These are phyloP conservation scores for Macaranga tanarius DNA, from an alignment of 441 rosid genomes.

Conservation along the genomic window DNA sequence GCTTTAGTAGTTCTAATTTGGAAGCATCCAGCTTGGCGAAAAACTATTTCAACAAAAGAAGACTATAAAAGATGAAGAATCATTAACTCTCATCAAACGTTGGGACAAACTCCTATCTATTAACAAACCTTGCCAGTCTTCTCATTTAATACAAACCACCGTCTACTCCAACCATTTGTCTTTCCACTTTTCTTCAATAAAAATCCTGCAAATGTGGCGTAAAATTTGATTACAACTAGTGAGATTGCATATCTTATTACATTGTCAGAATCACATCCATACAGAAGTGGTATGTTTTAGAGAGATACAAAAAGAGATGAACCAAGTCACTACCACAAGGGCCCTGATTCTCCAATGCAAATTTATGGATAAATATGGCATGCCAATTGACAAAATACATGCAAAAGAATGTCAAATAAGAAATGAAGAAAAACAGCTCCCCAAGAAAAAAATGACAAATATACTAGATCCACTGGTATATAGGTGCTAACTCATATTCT, in stretches of 20 bases:
- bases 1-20: background rate
- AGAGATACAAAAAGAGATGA: background rate
- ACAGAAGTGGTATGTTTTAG: background rate
- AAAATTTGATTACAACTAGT: slow-evolving; percentile 1
- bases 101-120: slow-evolving; percentile 7
- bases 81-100: background rate
- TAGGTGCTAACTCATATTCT: background rate
- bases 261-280: background rate
- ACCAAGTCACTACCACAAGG: background rate
- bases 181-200: slow-evolving; percentile 87
- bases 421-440: background rate
- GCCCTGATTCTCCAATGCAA: background rate
- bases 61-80: background rate
- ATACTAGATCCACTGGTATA: background rate
- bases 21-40: background rate
- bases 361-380: too few relatives aligned
- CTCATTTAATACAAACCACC: slow-evolving; percentile 98
- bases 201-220: slow-evolving; percentile 22
- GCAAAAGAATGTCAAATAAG: background rate
- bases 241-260: background rate
- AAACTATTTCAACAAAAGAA: background rate
- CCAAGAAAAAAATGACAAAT: too few relatives aligned
- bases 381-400: background rate
- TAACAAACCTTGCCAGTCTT: slow-evolving; percentile 87
- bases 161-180: slow-evolving; percentile 87